Base-by-base conservation (phyloP, 2,329 filamentous ascomycete species). In the Colletotrichum sp. region DNA sequence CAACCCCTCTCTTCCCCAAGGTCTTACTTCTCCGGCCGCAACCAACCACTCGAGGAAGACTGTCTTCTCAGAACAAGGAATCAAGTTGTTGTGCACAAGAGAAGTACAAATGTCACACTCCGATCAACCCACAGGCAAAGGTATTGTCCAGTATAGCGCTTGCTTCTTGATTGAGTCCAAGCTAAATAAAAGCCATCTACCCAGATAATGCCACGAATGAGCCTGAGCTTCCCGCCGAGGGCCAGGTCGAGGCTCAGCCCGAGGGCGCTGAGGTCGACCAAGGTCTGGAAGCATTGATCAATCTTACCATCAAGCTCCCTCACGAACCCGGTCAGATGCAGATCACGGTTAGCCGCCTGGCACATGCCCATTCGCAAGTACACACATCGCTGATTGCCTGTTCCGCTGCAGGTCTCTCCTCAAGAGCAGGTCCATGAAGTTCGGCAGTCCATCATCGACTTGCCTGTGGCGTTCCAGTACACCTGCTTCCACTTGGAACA, bases 401-500 rank as follows among this genome's bases (percentile, higher is more conserved):
- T 26, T 36, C 49, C 49, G 13, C 72, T 76, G 36, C 81, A 97
- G 95, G 95, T 98, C 72, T 96, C 95, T 57, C 93, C 93, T 79
- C 95, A 98, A 89, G 98, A 99, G 87, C 96, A 98, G 85, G 94
- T 99, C 77, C 97, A 99, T 86, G 97, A 99, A 89, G 93, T 99
- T 81, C 95, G 97, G 79, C 97, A 99, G 87, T 96, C 96, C 78
- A 95, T 99, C 84, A 96, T 98, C 87, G 97, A 99, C 86, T 91
- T 96, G 66, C 97, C 97, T 7, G 91, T 94, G 76, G 98, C 96
- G 68, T 97, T 98, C 87, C 96, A 98, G 86, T 98, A 98, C 88
- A 98, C 97, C 69, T 99, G 97, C 89, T 99, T 99, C 89, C 97
- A 99, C 87, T 93, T 99, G 81, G 96, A 99, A 87, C 93, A 96